A percentile compares a stretch with the other conserved stretches of the same genome.
phyloP scores from a whole-genome alignment of 257 asterid species.

The Forsythia viridissima region DNA sequence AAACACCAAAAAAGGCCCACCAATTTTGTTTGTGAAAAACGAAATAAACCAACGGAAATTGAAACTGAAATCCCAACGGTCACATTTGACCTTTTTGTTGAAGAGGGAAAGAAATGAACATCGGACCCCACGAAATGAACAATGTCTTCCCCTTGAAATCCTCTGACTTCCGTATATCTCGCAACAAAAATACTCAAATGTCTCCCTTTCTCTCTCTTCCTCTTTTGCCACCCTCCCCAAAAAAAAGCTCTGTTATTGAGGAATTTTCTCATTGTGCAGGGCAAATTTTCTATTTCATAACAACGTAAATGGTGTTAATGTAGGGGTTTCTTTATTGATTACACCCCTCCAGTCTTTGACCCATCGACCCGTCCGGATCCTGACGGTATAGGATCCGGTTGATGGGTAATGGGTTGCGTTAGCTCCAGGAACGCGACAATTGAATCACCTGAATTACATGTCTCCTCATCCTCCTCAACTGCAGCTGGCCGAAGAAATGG shows the following conservation, averaged over 20 bases:
- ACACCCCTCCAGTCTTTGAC: conserved; percentile 34
- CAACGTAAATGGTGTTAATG: conserved; percentile 30
- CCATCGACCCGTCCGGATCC: conserved; percentile 26
- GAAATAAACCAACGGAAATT: conserved; percentile 25
- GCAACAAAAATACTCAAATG: conserved; percentile 22
- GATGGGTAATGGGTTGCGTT: conserved; percentile 95
- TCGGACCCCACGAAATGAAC: conserved; percentile 24
- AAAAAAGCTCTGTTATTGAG: conserved; percentile 19
- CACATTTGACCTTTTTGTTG: conserved; percentile 7
- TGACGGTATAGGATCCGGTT: conserved; percentile 37
- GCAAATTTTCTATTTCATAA: conserved; percentile 12
- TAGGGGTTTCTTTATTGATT: conserved; percentile 34
- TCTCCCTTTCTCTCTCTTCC: conserved; percentile 14
- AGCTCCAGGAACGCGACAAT: conserved; percentile 73
- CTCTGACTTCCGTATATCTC: conserved; percentile 38
- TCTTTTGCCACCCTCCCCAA: conserved; percentile 13
- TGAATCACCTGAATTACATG: conserved; percentile 34
- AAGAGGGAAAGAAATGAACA: conserved; percentile 6
- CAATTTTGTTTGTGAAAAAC: not conserved
- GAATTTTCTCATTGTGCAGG: conserved; percentile 20
- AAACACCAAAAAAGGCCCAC: not conserved
- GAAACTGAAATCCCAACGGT: conserved; percentile 33
- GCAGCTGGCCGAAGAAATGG: conserved; percentile 19
- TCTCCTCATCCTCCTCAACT: conserved; percentile 27
- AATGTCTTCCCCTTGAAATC: conserved; percentile 11